Base-by-base conservation (phyloP, 2,329 filamentous ascomycete genomes). In the Stachybotrys elegans region DNA sequence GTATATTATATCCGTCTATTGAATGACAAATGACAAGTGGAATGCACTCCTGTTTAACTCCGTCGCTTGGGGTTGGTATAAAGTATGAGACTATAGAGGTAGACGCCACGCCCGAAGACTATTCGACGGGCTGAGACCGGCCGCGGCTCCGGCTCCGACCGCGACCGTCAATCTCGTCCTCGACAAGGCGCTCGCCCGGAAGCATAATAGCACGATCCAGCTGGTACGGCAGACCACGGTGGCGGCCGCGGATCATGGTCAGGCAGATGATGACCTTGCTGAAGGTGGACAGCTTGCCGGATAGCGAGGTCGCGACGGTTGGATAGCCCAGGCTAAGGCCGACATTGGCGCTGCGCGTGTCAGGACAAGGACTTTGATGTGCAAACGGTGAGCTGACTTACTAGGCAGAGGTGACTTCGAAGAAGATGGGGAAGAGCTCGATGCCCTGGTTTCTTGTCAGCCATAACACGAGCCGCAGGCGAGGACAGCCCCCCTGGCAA, bases 221-320 rank as follows among this genome's bases (percentile, higher is more conserved):
- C 1, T 53, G 44, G 25, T 65, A 62, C 0, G 62, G 62, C 7
- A 67, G 51, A 1, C 59, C 59, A 1, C 64, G 57, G 32, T 67
- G 64, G 1, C 64, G 58, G 2, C 64, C 64, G 13, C 64, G 58
- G 19, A 66, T 55, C 64, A 67, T 67, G 58, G 65, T 63, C 27
- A 55, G 56, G 38, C 62, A 66, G n/a, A 67, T 53, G 35, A 67
- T 54, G 0, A 67, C 42, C 46, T 67, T 67, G 48, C 62, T 58
- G 22, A 62, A 61, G 0, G 49, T 57, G 1, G 50, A 51, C n/a
- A 64, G 63, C 32, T 57, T 42, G 11, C 57, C 59, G 31, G 53
- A 56, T 13, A 66, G 53, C 0, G 63, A 62, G 1, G 55, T 52
- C 9, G 43, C 44, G 8, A 58, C 57, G 3, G 46, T 51, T 1